Percentiles rank a stretch among this genome's conserved stretches.
phyloP scores from a whole-genome alignment of 2,329 filamentous ascomycete genomes.

The Trichophyton verrucosum region DNA sequence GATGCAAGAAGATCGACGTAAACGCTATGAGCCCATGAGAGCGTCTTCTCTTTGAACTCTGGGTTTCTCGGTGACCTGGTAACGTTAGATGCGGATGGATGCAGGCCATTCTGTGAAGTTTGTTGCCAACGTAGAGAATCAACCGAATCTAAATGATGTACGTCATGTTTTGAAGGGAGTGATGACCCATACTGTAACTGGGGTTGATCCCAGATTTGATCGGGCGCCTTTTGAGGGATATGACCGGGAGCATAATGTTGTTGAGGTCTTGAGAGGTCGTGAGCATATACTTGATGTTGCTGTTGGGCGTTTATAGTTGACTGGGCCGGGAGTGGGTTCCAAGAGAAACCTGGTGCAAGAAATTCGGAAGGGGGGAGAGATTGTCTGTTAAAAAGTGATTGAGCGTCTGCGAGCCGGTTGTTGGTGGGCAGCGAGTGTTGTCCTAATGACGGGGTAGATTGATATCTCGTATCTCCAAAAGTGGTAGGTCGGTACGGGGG shows the following conservation, averaged over 20 bases:
- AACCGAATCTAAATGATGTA: constrained; percentile 6
- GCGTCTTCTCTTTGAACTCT: constrained; percentile 55
- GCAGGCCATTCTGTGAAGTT: constrained; percentile 12
- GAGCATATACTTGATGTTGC: constrained; percentile 15
- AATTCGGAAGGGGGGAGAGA: constrained; percentile 19
- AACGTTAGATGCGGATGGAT: constrained; percentile 15
- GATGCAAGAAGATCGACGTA: constrained; percentile 59
- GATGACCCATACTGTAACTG: constrained; percentile 15
- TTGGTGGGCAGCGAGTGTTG: constrained; percentile 15
- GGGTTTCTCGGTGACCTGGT: constrained; percentile 25
- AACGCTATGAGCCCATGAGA: constrained; percentile 57
- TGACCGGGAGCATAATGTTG: constrained; percentile 28
- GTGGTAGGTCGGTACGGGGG: constrained; percentile 47
- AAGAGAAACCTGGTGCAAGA: constrained; percentile 21
- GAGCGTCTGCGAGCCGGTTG: constrained; percentile 21
- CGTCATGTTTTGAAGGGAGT: constrained; percentile 3
- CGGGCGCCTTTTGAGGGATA: constrained; percentile 16
- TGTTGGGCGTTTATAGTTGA: constrained; percentile 7
- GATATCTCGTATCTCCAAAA: constrained; percentile 39
- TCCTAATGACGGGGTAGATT: constrained; percentile 15
- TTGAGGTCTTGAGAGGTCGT: constrained; percentile 21
- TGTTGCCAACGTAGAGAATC: constrained; percentile 21
- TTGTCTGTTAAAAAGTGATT: constrained; percentile 19
- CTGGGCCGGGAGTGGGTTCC: constrained; percentile 21
- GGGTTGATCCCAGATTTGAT: constrained; percentile 18